phyloP scores from a whole-genome alignment of 208 protist species.

The Entamoeba invadens region DNA sequence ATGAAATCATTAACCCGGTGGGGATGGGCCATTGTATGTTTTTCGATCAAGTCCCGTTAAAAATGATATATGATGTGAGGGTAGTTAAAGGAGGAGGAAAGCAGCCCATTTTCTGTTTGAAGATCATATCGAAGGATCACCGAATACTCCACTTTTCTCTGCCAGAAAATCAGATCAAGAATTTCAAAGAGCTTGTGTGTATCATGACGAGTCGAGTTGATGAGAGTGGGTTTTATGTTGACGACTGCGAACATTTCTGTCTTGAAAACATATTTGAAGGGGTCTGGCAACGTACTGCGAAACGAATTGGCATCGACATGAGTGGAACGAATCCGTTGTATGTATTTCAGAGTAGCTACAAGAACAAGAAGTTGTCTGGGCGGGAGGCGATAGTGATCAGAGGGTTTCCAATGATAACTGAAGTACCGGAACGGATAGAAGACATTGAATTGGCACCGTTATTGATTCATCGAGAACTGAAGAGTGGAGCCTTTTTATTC shows the following conservation, averaged over 20 bases:
- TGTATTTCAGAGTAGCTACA: neutral
- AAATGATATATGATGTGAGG: neutral
- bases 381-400: neutral
- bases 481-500: neutral
- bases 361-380: neutral
- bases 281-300: neutral
- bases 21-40: neutral
- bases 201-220: neutral
- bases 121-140: neutral
- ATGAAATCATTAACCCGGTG: neutral
- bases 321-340: neutral
- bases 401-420: neutral
- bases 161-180: neutral
- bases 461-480: neutral
- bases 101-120: neutral
- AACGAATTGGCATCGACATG: neutral
- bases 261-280: neutral
- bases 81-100: neutral
- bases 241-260: neutral
- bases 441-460: neutral
- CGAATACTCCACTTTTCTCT: neutral
- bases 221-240: neutral
- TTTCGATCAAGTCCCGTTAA: neutral
- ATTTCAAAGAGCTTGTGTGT: neutral
- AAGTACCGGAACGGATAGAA: neutral